A percentile compares a stretch with the other conserved stretches of the same genome.
Evolutionary conservation across 108 stramenopile genomes (phyloP).

Genomic region (Tribonema minus): DNA sequence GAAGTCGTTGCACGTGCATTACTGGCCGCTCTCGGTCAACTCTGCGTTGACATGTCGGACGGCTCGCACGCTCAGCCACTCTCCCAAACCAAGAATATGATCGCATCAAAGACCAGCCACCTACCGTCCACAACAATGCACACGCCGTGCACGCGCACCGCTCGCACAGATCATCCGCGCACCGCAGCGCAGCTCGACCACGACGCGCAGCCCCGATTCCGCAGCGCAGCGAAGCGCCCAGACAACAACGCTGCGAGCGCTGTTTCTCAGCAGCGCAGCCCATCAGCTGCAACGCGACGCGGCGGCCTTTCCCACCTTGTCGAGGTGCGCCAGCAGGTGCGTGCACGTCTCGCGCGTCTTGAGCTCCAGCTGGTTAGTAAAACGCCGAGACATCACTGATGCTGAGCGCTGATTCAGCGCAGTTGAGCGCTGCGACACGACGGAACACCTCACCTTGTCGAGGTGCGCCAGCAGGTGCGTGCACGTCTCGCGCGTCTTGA

Average conservation of each 20-base stretch:
- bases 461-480: constrained; percentile 36
- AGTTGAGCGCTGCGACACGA: background rate
- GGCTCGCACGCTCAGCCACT: too few species aligned
- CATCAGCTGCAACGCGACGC: background rate
- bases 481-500: constrained; percentile 23
- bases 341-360: constrained; percentile 23
- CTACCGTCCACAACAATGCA: too few species aligned
- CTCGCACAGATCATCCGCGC: too few species aligned
- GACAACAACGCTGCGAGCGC: too few species aligned
- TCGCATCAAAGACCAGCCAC: too few species aligned
- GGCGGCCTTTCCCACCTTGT: background rate
- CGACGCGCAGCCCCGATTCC: too few species aligned
- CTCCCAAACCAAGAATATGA: too few species aligned
- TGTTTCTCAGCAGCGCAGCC: background rate
- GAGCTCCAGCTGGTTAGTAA: constrained; percentile 6
- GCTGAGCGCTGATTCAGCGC: background rate
- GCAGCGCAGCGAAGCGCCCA: too few species aligned
- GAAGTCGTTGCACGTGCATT: background rate
- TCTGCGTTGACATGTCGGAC: too few species aligned
- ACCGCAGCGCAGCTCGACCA: too few species aligned
- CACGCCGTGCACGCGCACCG: too few species aligned
- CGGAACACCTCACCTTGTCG: constrained; percentile 14
- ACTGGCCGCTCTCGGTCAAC: too few species aligned
- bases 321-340: constrained; percentile 40
- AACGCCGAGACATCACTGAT: background rate